These are phyloP conservation scores for Domatiomyces globalis DNA, from an alignment of 2,329 filamentous ascomycete species.

Conservation along the genomic window DNA sequence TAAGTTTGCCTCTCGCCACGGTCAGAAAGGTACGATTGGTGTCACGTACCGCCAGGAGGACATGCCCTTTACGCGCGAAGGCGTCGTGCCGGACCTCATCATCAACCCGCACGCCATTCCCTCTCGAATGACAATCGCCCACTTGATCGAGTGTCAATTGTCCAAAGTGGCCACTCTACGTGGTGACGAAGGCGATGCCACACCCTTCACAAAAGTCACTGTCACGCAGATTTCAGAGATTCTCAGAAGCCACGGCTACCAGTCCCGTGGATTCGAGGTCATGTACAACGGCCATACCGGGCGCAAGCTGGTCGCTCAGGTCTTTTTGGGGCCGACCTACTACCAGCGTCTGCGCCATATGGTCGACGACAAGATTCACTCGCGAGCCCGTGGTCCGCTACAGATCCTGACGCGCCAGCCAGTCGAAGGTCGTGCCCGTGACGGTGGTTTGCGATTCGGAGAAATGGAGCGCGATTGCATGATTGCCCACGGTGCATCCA, in stretches of 20 bases:
- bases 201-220: slow-evolving; percentile 93
- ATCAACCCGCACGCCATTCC: slow-evolving; percentile 99
- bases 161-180: slow-evolving; percentile 90
- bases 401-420: slow-evolving; percentile 96
- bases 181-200: slow-evolving; percentile 92
- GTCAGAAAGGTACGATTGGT: slow-evolving; percentile 98
- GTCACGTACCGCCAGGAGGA: slow-evolving; percentile 96
- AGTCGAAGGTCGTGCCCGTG: slow-evolving; percentile 93
- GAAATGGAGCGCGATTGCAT: slow-evolving; percentile 99
- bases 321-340: slow-evolving; percentile 96
- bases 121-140: slow-evolving; percentile 99
- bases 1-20: slow-evolving; percentile 98
- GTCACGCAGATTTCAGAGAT: slow-evolving; percentile 84
- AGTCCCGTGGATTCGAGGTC: slow-evolving; percentile 91
- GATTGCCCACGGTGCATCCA: slow-evolving; percentile 97
- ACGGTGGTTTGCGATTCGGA: slow-evolving; percentile 97
- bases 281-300: slow-evolving; percentile 99
- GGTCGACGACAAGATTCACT: slow-evolving; percentile 99
- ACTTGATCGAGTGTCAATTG: slow-evolving; percentile 97
- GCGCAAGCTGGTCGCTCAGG: slow-evolving; percentile 78
- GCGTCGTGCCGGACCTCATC: slow-evolving; percentile 85
- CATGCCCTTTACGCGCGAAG: slow-evolving; percentile 93
- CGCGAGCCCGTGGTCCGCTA: slow-evolving; percentile 87
- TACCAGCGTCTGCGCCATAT: slow-evolving; percentile 98
- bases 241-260: slow-evolving; percentile 79